Evolutionary conservation across 2,329 filamentous ascomycete species (phyloP).

Genomic region (Didymella glomerata): DNA sequence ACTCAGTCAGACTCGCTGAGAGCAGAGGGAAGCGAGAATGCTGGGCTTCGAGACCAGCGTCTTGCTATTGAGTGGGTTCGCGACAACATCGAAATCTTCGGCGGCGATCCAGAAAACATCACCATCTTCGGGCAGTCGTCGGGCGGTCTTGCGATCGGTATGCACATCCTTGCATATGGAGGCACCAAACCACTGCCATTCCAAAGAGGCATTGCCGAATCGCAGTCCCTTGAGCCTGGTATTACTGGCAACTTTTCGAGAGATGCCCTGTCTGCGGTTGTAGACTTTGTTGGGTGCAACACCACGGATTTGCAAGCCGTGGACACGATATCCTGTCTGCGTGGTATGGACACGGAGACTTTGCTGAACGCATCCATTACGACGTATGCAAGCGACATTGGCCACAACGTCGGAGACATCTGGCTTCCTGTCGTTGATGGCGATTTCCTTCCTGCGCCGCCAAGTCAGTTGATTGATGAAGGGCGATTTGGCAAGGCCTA

Average conservation of each 20-base stretch:
- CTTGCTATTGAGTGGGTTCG: constrained; percentile 52
- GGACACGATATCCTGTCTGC: constrained; percentile 59
- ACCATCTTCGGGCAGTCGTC: constrained; percentile 54
- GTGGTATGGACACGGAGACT: constrained; percentile 53
- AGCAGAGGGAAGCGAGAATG: constrained; percentile 47
- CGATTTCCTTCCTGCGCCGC: constrained; percentile 59
- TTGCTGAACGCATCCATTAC: constrained; percentile 57
- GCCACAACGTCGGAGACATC: constrained; percentile 57
- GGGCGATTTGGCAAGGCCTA: constrained; percentile 55
- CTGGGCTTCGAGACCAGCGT: constrained; percentile 52
- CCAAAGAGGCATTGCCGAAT: constrained; percentile 52
- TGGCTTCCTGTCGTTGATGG: constrained; percentile 62
- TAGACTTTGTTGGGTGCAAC: constrained; percentile 57
- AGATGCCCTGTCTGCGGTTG: constrained; percentile 57
- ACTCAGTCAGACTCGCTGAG: constrained; percentile 46
- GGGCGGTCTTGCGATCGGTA: constrained; percentile 42
- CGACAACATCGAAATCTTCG: constrained; percentile 48
- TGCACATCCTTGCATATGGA: constrained; percentile 49
- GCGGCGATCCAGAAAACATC: constrained; percentile 47
- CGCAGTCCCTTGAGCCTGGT: constrained; percentile 61
- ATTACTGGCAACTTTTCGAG: constrained; percentile 58
- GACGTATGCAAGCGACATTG: constrained; percentile 53
- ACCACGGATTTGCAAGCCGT: constrained; percentile 50
- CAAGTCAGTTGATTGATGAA: constrained; percentile 53
- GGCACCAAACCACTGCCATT: constrained; percentile 42